Percentiles rank a stretch among this genome's conserved stretches.
These are phyloP conservation scores for Encephalitozoon intestinalis DNA, from an alignment of 371 early-diverging fungal genomes.

Conservation along the genomic window DNA sequence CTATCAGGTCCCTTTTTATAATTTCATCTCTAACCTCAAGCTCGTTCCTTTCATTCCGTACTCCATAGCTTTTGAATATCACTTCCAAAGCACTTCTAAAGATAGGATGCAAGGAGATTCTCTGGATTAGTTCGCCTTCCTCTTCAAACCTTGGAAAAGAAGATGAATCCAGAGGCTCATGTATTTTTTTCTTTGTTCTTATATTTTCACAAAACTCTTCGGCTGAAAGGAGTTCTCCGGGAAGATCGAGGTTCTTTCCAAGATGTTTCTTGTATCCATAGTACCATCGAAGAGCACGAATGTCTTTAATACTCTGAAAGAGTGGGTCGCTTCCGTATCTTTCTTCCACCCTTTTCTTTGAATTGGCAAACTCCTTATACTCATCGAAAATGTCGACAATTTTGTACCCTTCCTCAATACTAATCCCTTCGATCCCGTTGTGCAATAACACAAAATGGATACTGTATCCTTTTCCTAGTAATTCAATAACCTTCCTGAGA, in stretches of 20 bases:
- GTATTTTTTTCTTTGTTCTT: neutral
- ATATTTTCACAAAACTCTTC: slow-evolving; percentile 7
- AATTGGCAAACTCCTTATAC: slow-evolving; percentile 4
- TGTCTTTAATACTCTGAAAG: neutral
- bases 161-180: neutral
- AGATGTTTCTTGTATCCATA: neutral
- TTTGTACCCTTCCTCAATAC: slow-evolving; percentile 11
- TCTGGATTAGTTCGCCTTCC: neutral
- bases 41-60: neutral
- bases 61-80: neutral
- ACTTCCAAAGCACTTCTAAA: neutral
- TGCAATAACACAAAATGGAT: slow-evolving; percentile 27
- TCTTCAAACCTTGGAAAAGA: neutral
- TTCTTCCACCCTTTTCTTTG: neutral
- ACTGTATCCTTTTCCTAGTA: neutral
- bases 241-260: neutral
- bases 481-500: slow-evolving; percentile 10
- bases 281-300: neutral
- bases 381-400: slow-evolving; percentile 27
- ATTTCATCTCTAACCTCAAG: neutral
- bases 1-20: neutral
- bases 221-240: neutral
- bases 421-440: neutral
- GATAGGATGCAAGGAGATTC: neutral
- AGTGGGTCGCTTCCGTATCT: neutral